phyloP scores from a whole-genome alignment of 495 filamentous ascomycete genomes.

The Aspergillus haitiensis region DNA sequence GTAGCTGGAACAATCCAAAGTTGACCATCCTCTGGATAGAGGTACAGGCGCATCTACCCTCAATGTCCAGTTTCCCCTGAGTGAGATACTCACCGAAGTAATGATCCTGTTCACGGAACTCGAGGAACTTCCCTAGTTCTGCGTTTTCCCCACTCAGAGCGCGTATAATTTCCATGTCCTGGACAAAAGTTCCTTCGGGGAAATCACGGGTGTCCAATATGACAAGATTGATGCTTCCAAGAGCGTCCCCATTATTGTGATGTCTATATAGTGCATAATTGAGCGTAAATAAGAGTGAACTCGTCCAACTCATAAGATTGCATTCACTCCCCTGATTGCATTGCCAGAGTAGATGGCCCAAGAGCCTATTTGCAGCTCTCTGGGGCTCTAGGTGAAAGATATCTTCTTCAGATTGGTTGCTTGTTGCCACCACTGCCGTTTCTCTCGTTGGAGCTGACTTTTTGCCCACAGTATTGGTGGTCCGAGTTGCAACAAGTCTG shows the following conservation, averaged over 20 bases:
- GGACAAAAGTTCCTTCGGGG: slow-evolving; percentile 31
- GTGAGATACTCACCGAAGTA: slow-evolving; percentile 43
- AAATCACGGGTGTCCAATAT: slow-evolving; percentile 32
- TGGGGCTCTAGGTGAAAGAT: slow-evolving; percentile 5
- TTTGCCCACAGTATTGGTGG: background rate
- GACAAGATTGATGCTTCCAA: slow-evolving; percentile 32
- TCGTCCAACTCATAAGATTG: slow-evolving; percentile 41
- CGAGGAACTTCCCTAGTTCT: slow-evolving; percentile 16
- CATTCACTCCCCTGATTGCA: slow-evolving; percentile 15
- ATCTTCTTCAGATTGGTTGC: background rate
- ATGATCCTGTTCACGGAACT: slow-evolving; percentile 14
- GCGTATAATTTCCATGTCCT: slow-evolving; percentile 32
- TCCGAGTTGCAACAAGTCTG: slow-evolving; percentile 10
- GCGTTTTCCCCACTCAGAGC: slow-evolving; percentile 22
- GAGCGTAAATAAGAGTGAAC: slow-evolving; percentile 38
- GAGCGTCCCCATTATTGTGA: slow-evolving; percentile 5
- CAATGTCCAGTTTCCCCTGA: slow-evolving; percentile 34
- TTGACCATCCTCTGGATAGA: slow-evolving; percentile 16
- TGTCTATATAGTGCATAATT: slow-evolving; percentile 35
- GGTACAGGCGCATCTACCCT: slow-evolving; percentile 19
- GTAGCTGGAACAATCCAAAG: slow-evolving; percentile 9
- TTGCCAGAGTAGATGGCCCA: slow-evolving; percentile 33
- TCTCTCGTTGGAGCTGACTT: background rate
- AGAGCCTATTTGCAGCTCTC: slow-evolving; percentile 14
- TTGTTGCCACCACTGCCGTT: background rate